Percentiles rank a stretch among this genome's conserved stretches.
Conservation (phyloP, 768 basidiomycete species). For the Boletus rufocinnamomeus region DNA sequence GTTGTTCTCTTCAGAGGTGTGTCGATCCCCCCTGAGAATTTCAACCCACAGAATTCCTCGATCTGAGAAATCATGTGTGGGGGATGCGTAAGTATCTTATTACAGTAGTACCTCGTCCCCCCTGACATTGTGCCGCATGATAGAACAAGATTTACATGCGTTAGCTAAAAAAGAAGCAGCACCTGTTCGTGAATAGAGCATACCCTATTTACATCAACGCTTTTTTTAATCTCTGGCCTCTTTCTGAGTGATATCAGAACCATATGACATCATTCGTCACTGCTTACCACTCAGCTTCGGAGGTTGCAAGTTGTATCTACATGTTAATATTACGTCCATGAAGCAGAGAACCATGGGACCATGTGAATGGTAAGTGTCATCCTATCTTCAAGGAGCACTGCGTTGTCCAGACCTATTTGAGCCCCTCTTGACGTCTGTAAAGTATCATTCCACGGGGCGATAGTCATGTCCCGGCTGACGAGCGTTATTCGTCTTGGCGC, state of each 20-base stretch:
- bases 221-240: neutral
- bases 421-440: neutral
- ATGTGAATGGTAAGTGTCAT: neutral
- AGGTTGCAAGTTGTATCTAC: neutral
- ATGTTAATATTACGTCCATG: neutral
- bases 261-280: neutral
- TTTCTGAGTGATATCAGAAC: neutral
- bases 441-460: neutral
- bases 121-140: neutral
- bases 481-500: neutral
- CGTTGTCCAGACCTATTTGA: no score
- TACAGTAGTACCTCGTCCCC: neutral
- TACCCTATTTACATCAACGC: slow-evolving; percentile 8
- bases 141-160: slow-evolving; percentile 82
- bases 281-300: neutral
- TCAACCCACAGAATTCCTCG: slow-evolving; percentile 64
- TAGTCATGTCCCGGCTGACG: neutral
- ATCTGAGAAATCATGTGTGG: slow-evolving; percentile 81
- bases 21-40: neutral
- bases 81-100: slow-evolving; percentile 69
- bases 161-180: slow-evolving; percentile 68
- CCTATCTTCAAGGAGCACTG: neutral
- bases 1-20: slow-evolving; percentile 24
- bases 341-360: no score
- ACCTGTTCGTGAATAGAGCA: slow-evolving; percentile 53